phyloP scores from a whole-genome alignment of 208 protist species.

The Leishmania gerbilli region DNA sequence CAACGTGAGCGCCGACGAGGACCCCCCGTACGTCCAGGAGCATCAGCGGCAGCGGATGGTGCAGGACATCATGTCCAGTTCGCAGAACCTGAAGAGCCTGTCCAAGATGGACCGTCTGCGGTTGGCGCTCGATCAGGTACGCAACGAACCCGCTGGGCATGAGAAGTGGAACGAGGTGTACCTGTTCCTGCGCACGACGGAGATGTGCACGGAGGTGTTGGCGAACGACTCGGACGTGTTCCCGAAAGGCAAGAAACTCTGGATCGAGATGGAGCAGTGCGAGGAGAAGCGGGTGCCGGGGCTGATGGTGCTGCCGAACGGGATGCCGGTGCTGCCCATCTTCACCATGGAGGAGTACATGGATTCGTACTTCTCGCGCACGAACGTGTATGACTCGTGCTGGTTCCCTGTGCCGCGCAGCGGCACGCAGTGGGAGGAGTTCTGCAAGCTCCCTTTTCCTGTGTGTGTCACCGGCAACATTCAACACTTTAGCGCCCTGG shows the following conservation, averaged over 20 bases:
- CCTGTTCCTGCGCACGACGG: constrained; percentile 86
- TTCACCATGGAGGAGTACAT: constrained; percentile 91
- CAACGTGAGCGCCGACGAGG: constrained; percentile 47
- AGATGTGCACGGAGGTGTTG: constrained; percentile 82
- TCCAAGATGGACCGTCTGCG: constrained; percentile 82
- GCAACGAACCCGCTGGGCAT: constrained; percentile 49
- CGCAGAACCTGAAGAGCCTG: constrained; percentile 65
- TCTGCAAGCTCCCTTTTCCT: constrained; percentile 81
- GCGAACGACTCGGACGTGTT: constrained; percentile 62
- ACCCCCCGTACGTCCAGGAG: constrained; percentile 78
- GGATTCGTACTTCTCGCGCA: constrained; percentile 77
- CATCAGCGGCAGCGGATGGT: constrained; percentile 70
- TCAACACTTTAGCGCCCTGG: constrained; percentile 68
- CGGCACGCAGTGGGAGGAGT: constrained; percentile 79
- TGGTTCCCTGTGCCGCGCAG: constrained; percentile 88
- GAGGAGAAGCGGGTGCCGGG: constrained; percentile 76
- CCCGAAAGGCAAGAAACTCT: constrained; percentile 80
- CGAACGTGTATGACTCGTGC: constrained; percentile 72
- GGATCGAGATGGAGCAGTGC: constrained; percentile 85
- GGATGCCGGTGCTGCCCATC: constrained; percentile 82
- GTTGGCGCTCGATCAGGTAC: constrained; percentile 62
- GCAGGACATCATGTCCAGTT: constrained; percentile 59
- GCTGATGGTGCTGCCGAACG: constrained; percentile 77
- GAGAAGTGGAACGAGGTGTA: constrained; percentile 84
- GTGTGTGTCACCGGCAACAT: constrained; percentile 73